A percentile compares a stretch with the other conserved stretches of the same genome.
Conservation (phyloP, 805 yeast species). For the Schwanniomyces sp. region DNA sequence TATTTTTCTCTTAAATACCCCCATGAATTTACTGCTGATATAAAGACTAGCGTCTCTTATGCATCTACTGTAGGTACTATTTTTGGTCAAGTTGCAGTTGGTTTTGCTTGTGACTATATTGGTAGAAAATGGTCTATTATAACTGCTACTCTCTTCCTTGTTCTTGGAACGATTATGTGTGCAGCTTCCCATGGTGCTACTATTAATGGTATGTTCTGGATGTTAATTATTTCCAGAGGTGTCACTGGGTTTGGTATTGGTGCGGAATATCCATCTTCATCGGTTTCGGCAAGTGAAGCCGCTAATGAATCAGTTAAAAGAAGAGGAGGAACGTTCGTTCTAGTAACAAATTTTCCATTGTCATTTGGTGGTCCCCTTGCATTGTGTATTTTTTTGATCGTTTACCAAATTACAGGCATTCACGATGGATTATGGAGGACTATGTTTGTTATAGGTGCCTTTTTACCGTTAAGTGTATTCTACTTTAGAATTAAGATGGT, state of each 20-base stretch:
- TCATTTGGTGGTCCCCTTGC: constrained; percentile 82
- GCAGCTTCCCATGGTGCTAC: constrained; percentile 67
- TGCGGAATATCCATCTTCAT: constrained; percentile 72
- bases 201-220: constrained; percentile 70
- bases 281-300: constrained; percentile 69
- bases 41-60: constrained; percentile 68
- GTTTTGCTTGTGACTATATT: constrained; percentile 61
- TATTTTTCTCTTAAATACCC: constrained; percentile 53
- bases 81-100: constrained; percentile 67
- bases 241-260: constrained; percentile 78
- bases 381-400: constrained; percentile 63
- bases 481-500: constrained; percentile 72
- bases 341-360: constrained; percentile 73
- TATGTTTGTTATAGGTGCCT: constrained; percentile 61
- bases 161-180: constrained; percentile 64
- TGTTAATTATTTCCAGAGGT: constrained; percentile 73
- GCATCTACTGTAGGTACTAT: constrained; percentile 69
- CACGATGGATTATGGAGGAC: constrained; percentile 67
- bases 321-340: constrained; percentile 64
- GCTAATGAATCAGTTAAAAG: constrained; percentile 64
- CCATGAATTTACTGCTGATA: constrained; percentile 37
- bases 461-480: constrained; percentile 72
- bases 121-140: constrained; percentile 75
- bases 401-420: constrained; percentile 53
- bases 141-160: constrained; percentile 58